Evolutionary conservation across 2,329 filamentous ascomycete genomes (phyloP).

Genomic region (Trematosphaeria pertusa): DNA sequence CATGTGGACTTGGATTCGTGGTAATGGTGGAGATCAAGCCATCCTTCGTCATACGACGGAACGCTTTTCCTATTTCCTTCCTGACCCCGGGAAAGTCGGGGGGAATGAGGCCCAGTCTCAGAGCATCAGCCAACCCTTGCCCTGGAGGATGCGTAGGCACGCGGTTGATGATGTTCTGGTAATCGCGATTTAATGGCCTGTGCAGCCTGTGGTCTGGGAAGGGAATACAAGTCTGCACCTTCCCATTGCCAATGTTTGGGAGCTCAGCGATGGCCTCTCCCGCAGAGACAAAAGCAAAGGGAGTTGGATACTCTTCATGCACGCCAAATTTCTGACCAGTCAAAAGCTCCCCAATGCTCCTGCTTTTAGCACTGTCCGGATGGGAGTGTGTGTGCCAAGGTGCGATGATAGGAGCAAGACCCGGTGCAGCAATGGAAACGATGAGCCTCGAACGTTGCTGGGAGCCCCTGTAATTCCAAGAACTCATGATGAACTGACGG

Average conservation of each 20-base stretch:
- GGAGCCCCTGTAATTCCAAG: conserved; percentile 71
- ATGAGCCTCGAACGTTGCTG: conserved; percentile 74
- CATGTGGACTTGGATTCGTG: conserved; percentile 59
- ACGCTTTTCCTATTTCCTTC: conserved; percentile 46
- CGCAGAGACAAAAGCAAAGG: conserved; percentile 66
- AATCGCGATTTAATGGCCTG: conserved; percentile 15
- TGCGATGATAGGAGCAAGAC: conserved; percentile 61
- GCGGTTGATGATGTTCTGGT: conserved; percentile 58
- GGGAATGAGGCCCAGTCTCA: conserved; percentile 49
- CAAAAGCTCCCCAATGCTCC: conserved; percentile 58
- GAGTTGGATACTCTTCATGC: conserved; percentile 59
- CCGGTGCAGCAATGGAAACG: conserved; percentile 73
- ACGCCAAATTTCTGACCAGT: conserved; percentile 61
- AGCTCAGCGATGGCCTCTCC: conserved; percentile 65
- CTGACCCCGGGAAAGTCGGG: conserved; percentile 26
- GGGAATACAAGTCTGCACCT: conserved; percentile 66
- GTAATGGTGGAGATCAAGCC: conserved; percentile 68
- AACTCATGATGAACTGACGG: conserved; percentile 71
- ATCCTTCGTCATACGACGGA: conserved; percentile 60
- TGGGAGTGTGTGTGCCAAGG: conserved; percentile 71
- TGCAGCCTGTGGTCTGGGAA: conserved; percentile 72
- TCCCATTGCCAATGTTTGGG: conserved; percentile 67
- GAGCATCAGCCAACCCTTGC: conserved; percentile 30
- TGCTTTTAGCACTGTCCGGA: conserved; percentile 45
- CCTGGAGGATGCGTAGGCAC: conserved; percentile 65